Percentiles rank a stretch among this genome's conserved stretches.
These are phyloP conservation scores for Camellia japonica DNA, from an alignment of 148 eudicot genomes.

Conservation along the genomic window DNA sequence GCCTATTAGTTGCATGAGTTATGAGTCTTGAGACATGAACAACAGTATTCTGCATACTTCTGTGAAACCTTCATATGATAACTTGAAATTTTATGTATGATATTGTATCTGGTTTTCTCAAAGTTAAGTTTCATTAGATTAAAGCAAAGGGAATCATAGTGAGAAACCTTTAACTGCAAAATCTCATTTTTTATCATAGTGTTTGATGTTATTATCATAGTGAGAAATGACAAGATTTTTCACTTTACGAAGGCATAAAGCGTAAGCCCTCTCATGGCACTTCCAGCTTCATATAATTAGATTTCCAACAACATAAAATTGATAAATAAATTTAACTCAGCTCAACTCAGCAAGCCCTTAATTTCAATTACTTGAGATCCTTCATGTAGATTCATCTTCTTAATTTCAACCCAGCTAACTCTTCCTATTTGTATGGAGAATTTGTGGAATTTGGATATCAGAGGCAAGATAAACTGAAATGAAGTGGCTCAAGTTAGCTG, in stretches of 20 bases:
- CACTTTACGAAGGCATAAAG: neutral
- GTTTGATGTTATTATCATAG: neutral
- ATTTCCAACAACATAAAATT: too few relatives aligned
- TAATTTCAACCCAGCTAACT: neutral
- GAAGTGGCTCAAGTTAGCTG: conserved; percentile 1
- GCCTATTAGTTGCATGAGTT: conserved; percentile 3
- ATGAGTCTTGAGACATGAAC: too few relatives aligned
- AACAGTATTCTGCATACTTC: neutral
- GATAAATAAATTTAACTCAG: neutral
- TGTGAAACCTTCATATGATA: neutral
- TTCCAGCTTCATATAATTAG: too few relatives aligned
- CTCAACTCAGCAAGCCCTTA: neutral
- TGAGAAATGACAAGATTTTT: neutral
- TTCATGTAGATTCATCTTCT: neutral
- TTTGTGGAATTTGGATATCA: neutral
- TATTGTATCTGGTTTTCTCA: neutral
- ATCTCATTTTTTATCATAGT: neutral
- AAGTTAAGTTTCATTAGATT: neutral
- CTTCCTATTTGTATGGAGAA: neutral
- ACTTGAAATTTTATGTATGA: neutral
- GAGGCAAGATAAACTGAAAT: neutral
- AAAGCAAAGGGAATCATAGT: neutral
- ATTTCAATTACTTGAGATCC: neutral
- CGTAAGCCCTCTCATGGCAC: neutral
- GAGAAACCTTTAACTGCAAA: neutral